Evolutionary conservation across 169 alveolate species (phyloP).

Genomic region (Plasmodium berghei): DNA sequence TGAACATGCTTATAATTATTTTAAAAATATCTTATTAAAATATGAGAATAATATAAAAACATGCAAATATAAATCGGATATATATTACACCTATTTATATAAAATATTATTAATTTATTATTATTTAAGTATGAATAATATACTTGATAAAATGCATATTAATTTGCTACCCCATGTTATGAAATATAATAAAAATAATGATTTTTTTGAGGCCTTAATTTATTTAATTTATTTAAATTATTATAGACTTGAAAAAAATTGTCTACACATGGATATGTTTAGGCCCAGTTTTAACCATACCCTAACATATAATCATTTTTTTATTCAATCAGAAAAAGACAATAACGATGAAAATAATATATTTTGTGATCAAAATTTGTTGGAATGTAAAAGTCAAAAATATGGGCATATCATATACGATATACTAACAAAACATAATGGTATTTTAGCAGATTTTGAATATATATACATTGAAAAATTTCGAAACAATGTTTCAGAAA

Average conservation of each 20-base stretch:
- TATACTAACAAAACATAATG: conserved; percentile 8
- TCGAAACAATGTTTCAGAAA: conserved; percentile 8
- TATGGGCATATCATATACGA: background rate
- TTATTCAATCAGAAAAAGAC: no score
- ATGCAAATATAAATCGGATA: background rate
- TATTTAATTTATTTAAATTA: conserved; percentile 50
- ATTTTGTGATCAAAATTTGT: background rate
- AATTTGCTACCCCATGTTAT: conserved; percentile 21
- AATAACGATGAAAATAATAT: background rate
- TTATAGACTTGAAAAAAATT: conserved; percentile 11
- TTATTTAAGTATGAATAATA: conserved; percentile 31
- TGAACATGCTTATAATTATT: conserved; percentile 6
- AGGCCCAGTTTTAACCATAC: background rate
- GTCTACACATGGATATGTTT: no score
- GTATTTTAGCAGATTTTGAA: conserved; percentile 10
- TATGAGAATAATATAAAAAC: conserved; percentile 17
- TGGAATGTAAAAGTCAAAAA: background rate
- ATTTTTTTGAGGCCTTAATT: conserved; percentile 33
- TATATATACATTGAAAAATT: conserved; percentile 53
- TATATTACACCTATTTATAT: conserved; percentile 11
- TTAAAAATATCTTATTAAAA: conserved; percentile 11
- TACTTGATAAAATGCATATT: conserved; percentile 25
- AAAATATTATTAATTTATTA: conserved; percentile 33
- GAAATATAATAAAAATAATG: conserved; percentile 18
- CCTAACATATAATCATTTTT: background rate